These are phyloP conservation scores for Fusarium palustre DNA, from an alignment of 2,329 filamentous ascomycete species.

Conservation along the genomic window DNA sequence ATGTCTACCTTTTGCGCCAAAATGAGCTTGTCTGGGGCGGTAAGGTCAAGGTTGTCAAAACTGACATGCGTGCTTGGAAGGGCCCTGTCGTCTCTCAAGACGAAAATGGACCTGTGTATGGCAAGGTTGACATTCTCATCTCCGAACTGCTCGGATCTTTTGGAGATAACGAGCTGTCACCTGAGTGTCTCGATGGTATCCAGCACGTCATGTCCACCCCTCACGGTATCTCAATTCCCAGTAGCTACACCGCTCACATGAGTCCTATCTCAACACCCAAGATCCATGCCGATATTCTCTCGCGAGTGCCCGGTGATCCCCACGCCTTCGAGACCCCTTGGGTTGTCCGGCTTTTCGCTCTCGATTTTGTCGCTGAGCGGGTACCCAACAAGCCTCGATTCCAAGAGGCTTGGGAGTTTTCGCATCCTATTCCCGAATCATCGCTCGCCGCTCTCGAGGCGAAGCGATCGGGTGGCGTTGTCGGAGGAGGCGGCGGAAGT, in stretches of 20 bases:
- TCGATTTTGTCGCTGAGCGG: slow-evolving; percentile 82
- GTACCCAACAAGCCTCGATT: slow-evolving; percentile 72
- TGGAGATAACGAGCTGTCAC: slow-evolving; percentile 95
- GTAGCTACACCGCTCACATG: slow-evolving; percentile 91
- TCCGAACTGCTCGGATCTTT: slow-evolving; percentile 96
- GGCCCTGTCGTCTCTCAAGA: slow-evolving; percentile 72
- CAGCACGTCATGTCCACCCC: slow-evolving; percentile 84
- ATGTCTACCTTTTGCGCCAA: slow-evolving; percentile 88
- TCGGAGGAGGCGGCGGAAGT: slow-evolving; percentile 76
- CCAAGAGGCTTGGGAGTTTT: slow-evolving; percentile 83
- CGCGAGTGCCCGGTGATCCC: slow-evolving; percentile 69
- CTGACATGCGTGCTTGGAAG: slow-evolving; percentile 97
- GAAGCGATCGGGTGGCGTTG: slow-evolving; percentile 72
- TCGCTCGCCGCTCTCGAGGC: slow-evolving; percentile 67
- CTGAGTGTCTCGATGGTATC: slow-evolving; percentile 95
- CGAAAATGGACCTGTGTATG: slow-evolving; percentile 61
- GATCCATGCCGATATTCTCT: slow-evolving; percentile 82
- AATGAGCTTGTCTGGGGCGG: slow-evolving; percentile 85
- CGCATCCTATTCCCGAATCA: slow-evolving; percentile 74
- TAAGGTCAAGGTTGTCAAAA: slow-evolving; percentile 88
- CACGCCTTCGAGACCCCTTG: slow-evolving; percentile 91
- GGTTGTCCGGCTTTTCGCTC: slow-evolving; percentile 90
- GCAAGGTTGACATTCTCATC: slow-evolving; percentile 89
- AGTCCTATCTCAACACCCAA: slow-evolving; percentile 92
- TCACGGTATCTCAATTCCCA: slow-evolving; percentile 92